Evolutionary conservation across 179 eudicot species (phyloP).

Genomic region (Spinacia oleracea): DNA sequence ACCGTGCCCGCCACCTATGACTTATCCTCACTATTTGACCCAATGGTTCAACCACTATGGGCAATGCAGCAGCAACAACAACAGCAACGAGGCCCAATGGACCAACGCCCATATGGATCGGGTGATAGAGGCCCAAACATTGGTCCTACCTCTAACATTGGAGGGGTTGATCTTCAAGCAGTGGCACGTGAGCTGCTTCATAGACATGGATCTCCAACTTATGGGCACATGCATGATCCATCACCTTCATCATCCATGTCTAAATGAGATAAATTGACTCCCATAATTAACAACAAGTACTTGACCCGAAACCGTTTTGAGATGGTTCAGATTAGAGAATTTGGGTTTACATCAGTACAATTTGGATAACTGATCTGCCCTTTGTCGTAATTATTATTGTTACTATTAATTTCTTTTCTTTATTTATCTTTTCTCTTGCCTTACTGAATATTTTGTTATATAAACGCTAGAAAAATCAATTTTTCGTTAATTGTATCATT

Average conservation of each 20-base stretch:
- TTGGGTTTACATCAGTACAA: conserved; percentile 16
- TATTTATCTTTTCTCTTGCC: neutral
- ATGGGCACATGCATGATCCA: conserved; percentile 39
- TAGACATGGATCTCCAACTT: conserved; percentile 47
- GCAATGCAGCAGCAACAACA: conserved; percentile 43
- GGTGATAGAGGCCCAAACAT: conserved; percentile 32
- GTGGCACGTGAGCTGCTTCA: conserved; percentile 65
- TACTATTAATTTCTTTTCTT: neutral
- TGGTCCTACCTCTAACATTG: conserved; percentile 23
- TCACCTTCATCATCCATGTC: conserved; percentile 57
- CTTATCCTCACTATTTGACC: conserved; percentile 68
- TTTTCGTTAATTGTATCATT: conserved; percentile 11
- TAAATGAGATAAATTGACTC: conserved; percentile 33
- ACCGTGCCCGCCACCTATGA: conserved; percentile 62
- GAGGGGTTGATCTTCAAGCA: conserved; percentile 60
- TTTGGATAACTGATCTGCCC: conserved; percentile 21
- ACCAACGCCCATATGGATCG: conserved; percentile 37
- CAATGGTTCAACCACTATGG: conserved; percentile 53
- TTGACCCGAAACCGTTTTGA: conserved; percentile 16
- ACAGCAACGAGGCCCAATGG: conserved; percentile 36
- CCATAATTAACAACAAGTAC: conserved; percentile 12
- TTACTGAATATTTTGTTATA: neutral
- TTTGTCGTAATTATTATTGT: conserved; percentile 23
- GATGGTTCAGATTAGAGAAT: neutral
- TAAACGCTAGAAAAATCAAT: conserved; percentile 1